Percentiles rank a stretch among this genome's conserved stretches.
Conservation (phyloP, 2,329 filamentous ascomycete genomes). For the Monilinia aucupariae region DNA sequence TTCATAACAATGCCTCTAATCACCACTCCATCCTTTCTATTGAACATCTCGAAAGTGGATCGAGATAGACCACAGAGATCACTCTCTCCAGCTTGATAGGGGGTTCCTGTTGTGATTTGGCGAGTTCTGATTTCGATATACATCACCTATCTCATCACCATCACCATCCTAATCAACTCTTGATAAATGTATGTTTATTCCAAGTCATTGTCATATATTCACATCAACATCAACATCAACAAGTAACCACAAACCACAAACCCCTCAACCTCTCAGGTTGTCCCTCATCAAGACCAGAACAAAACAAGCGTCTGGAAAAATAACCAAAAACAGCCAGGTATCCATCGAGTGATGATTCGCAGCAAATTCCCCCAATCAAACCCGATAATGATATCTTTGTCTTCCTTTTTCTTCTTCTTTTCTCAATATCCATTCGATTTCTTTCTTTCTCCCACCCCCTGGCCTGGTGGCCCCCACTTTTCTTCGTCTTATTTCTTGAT, state of each 20-base stretch:
- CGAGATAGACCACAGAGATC: slow-evolving; percentile 27
- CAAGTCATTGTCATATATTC: not conserved
- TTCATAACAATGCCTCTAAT: slow-evolving; percentile 28
- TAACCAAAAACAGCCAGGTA: not conserved
- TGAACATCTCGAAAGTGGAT: not conserved
- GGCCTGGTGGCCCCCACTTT: too few relatives aligned
- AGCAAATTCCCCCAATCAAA: not conserved
- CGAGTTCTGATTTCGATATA: not conserved
- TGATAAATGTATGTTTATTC: not conserved
- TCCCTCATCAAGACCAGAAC: not conserved
- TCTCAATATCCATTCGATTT: too few relatives aligned
- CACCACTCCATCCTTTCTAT: slow-evolving; percentile 7
- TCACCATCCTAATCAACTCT: not conserved
- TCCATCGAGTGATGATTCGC: not conserved
- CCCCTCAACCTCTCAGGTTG: too few relatives aligned
- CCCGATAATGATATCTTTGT: too few relatives aligned
- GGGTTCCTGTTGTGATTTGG: too few relatives aligned
- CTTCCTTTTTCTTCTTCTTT: too few relatives aligned
- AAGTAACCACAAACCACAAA: not conserved
- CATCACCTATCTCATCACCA: not conserved
- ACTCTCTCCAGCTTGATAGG: slow-evolving; percentile 18
- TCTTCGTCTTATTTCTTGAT: too few relatives aligned
- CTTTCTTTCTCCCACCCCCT: too few relatives aligned
- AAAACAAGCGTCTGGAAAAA: not conserved
- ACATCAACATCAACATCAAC: not conserved